Evolutionary conservation across 208 protist genomes (phyloP).

Genomic region (Leishmania tarentolae): DNA sequence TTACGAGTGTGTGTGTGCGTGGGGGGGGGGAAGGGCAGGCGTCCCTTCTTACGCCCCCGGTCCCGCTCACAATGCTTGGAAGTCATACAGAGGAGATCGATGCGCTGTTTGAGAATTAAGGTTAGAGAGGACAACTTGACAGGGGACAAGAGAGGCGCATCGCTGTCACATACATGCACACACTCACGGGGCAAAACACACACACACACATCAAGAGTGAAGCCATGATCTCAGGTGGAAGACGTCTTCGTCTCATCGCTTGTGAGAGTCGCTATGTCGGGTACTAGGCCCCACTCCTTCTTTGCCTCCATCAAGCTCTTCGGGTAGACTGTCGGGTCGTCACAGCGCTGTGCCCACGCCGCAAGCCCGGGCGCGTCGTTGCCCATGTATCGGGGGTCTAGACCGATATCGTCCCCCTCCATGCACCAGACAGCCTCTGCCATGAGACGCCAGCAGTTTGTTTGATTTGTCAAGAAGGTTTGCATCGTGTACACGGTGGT

Average conservation of each 20-base stretch:
- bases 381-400: slow-evolving; percentile 79
- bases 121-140: not conserved
- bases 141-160: not conserved
- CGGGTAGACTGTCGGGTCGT: slow-evolving; percentile 58
- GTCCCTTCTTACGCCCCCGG: not conserved
- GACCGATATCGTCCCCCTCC: slow-evolving; percentile 84
- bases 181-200: not conserved
- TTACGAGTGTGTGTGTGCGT: not conserved
- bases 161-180: not conserved
- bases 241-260: not conserved
- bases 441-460: slow-evolving; percentile 71
- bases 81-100: not conserved
- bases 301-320: slow-evolving; percentile 68
- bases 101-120: not conserved
- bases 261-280: slow-evolving; percentile 8
- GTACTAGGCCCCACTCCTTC: slow-evolving; percentile 64
- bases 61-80: not conserved
- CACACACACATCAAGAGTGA: not conserved
- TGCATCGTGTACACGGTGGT: slow-evolving; percentile 89
- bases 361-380: slow-evolving; percentile 50
- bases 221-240: not conserved
- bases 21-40: not conserved
- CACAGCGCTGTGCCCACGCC: slow-evolving; percentile 51
- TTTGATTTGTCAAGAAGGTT: slow-evolving; percentile 75
- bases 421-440: slow-evolving; percentile 84